Percentiles rank a stretch among this genome's conserved stretches.
phyloP scores from a whole-genome alignment of 495 filamentous ascomycete genomes.

The Aspergillus incahuasiensis region DNA sequence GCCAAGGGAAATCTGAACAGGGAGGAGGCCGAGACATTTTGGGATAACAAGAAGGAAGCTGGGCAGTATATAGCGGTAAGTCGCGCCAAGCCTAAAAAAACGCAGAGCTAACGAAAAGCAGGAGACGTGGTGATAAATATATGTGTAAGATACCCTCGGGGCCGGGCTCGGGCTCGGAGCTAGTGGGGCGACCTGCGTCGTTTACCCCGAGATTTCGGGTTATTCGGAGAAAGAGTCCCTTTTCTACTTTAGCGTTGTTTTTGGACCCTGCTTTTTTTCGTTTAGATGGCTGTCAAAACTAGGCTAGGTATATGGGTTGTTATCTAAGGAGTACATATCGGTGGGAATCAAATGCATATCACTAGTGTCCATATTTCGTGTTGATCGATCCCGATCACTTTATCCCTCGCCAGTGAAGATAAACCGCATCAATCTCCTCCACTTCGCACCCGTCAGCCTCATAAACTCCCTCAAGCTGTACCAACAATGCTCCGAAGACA shows the following conservation, averaged over 20 bases:
- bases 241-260: background rate
- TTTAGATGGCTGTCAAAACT: background rate
- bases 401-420: too few relatives aligned
- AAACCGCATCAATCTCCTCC: too few relatives aligned
- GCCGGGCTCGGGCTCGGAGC: background rate
- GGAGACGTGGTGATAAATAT: conserved; percentile 35
- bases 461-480: too few relatives aligned
- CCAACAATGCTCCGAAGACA: too few relatives aligned
- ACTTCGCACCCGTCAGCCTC: too few relatives aligned
- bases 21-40: conserved; percentile 71
- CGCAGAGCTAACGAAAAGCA: conserved; percentile 15
- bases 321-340: background rate
- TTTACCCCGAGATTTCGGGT: background rate
- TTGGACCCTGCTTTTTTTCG: background rate
- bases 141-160: background rate
- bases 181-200: background rate
- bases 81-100: conserved; percentile 7
- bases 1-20: conserved; percentile 69
- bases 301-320: background rate
- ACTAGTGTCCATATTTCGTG: background rate
- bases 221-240: background rate
- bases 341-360: background rate
- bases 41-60: conserved; percentile 75
- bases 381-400: too few relatives aligned
- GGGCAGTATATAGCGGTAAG: conserved; percentile 86